Evolutionary conservation across 306 rosid genomes (phyloP).

Genomic region (Cercis canadensis): DNA sequence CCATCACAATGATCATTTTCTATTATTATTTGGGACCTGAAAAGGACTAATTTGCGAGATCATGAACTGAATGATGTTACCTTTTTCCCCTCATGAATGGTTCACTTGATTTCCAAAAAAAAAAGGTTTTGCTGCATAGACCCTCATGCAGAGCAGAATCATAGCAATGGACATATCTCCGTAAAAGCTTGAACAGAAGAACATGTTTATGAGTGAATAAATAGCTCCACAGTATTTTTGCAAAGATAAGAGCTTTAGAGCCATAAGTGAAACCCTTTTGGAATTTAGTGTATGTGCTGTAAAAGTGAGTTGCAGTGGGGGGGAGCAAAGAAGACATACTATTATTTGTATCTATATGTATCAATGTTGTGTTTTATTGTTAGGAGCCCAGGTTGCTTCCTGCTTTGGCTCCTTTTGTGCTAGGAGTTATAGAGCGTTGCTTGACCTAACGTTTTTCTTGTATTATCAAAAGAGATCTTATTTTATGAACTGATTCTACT

Average conservation of each 20-base stretch:
- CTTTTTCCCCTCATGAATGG: constrained; percentile 28
- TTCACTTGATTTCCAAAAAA: constrained; percentile 67
- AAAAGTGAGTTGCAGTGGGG: constrained; percentile 66
- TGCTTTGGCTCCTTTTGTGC: constrained; percentile 51
- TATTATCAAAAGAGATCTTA: constrained; percentile 32
- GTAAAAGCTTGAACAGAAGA: constrained; percentile 57
- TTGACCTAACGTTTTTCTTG: constrained; percentile 39
- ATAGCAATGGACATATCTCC: constrained; percentile 45
- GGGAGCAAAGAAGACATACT: constrained; percentile 60
- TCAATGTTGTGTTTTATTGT: constrained; percentile 68
- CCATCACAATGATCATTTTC: too few species aligned
- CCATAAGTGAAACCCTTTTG: constrained; percentile 55
- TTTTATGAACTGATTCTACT: constrained; percentile 34
- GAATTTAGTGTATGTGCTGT: constrained; percentile 63
- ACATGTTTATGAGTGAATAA: constrained; percentile 61
- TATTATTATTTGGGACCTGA: too few species aligned
- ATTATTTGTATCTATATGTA: constrained; percentile 67
- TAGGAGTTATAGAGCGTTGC: constrained; percentile 42
- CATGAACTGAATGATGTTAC: constrained; percentile 9
- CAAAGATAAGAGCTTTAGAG: constrained; percentile 65
- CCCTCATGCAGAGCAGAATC: constrained; percentile 75
- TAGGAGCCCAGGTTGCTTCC: constrained; percentile 51
- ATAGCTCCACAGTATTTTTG: constrained; percentile 67
- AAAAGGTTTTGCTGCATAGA: constrained; percentile 98
- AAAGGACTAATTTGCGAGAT: too few species aligned